Evolutionary conservation across 257 asterid species (phyloP), one percentile per base, ranked within the genome.

Genomic region (Gentiana dahurica): DNA sequence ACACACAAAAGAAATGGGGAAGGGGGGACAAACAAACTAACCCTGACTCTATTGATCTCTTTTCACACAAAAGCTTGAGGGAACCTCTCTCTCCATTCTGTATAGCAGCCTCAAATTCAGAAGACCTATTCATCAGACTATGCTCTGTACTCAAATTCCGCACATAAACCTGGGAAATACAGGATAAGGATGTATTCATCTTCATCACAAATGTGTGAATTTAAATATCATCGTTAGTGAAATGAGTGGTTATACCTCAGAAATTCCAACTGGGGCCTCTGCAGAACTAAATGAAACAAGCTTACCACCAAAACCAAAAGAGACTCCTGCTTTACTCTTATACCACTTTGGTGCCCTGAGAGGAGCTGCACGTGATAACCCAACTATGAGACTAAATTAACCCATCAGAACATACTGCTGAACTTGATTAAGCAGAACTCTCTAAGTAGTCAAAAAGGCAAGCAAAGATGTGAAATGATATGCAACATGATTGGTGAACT

Each of bases 291-390:
- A 91, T 32, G 98, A 83, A 59, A 92, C 79, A 70, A 92, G 99
- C 79, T 88, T 92, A 57, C 98, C 98, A 51, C 98, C 97, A 66
- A 91, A 91, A 60, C 98, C 98, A 80, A 91, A 91, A 44, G 98
- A 91, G 49, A 91, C 98, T 63, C 98, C 98, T 33, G 93, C 89
- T 73, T 83, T 85, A 55, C 76, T 75, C 69, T 81, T 88, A 76
- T 86, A 85, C 98, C 98, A 91, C 68, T 85, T 91, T 54, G 98
- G 98, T 39, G 98, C 94, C 84, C 89, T 82, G 79, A 83, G 64
- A 52, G 86, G 81, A 54, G 88, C 98, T 87, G 74, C 61, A 70
- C 49, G 59, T 47, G 63, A 66, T 65, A 63, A 50, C 54, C 41
- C 49, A 67, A 34, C 53, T 9, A 61, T 80, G 68, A 34, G 46